phyloP scores from a whole-genome alignment of 257 asterid species.

The Agastache rugosa region DNA sequence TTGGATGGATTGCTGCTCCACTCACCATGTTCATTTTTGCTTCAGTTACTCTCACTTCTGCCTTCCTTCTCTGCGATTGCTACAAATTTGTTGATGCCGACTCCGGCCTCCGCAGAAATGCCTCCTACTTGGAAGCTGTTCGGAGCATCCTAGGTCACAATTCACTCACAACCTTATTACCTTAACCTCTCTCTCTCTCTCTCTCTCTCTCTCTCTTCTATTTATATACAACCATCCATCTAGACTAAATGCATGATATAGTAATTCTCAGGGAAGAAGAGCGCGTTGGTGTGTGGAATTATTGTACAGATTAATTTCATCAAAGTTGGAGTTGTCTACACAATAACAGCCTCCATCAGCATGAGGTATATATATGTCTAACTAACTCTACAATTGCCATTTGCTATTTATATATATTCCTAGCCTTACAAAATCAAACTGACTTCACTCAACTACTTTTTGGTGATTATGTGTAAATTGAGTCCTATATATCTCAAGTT shows the following conservation, averaged over 20 bases:
- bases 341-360: conserved; percentile 40
- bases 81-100: conserved; percentile 50
- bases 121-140: conserved; percentile 72
- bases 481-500: background rate
- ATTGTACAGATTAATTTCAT: conserved; percentile 30
- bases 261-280: conserved; percentile 39
- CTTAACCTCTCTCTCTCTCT: too few species aligned
- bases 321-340: conserved; percentile 35
- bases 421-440: too few species aligned
- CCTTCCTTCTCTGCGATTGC: conserved; percentile 62
- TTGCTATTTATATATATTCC: too few species aligned
- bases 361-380: conserved; percentile 40
- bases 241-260: too few species aligned
- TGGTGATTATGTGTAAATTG: too few species aligned
- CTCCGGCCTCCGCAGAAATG: conserved; percentile 44
- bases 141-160: conserved; percentile 41
- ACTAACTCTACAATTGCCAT: background rate
- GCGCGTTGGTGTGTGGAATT: conserved; percentile 29
- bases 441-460: too few species aligned
- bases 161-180: too few species aligned
- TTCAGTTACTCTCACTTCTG: conserved; percentile 57
- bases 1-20: conserved; percentile 93
- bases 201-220: too few species aligned
- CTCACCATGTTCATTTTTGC: conserved; percentile 64
- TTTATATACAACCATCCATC: too few species aligned